These are phyloP conservation scores for Syncephalastrum racemosum DNA, from an alignment of 371 early-diverging fungal genomes.

Conservation along the genomic window DNA sequence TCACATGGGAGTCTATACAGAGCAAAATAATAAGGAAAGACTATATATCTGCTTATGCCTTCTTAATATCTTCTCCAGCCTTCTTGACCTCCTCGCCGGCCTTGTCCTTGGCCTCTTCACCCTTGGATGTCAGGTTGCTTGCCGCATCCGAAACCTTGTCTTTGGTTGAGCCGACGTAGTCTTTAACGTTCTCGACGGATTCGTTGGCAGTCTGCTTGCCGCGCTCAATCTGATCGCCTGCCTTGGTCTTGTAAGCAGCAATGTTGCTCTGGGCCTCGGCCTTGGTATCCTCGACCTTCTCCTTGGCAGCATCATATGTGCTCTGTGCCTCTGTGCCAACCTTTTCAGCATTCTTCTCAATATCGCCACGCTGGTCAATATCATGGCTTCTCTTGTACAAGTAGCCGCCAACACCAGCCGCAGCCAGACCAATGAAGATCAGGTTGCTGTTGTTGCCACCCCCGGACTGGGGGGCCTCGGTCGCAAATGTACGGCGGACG, in stretches of 20 bases:
- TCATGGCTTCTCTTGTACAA: conserved; percentile 9
- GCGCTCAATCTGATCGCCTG: conserved; percentile 5
- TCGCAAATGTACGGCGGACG: too few relatives aligned
- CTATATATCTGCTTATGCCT: background rate
- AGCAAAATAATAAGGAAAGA: too few relatives aligned
- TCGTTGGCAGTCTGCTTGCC: conserved; percentile 12
- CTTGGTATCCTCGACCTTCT: conserved; percentile 1
- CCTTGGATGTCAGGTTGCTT: conserved; percentile 6
- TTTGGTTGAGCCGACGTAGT: background rate
- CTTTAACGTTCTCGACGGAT: background rate
- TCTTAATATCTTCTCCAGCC: conserved; percentile 8
- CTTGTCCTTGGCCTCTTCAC: conserved; percentile 12
- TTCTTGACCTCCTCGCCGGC: conserved; percentile 11
- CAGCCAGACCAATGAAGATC: conserved; percentile 6
- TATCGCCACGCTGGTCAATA: background rate
- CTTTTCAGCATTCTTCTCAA: conserved; percentile 3
- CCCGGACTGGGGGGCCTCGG: too few relatives aligned
- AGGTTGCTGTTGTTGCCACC: conserved; percentile 8
- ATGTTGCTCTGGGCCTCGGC: conserved; percentile 12
- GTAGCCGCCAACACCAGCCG: conserved; percentile 8
- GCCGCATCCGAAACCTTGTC: background rate
- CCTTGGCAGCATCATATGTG: conserved; percentile 9
- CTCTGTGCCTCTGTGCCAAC: background rate
- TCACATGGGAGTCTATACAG: too few relatives aligned
- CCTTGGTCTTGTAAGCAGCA: conserved; percentile 9